Evolutionary conservation across 495 filamentous ascomycete genomes (phyloP).

Genomic region (Aspergillus sparsus): DNA sequence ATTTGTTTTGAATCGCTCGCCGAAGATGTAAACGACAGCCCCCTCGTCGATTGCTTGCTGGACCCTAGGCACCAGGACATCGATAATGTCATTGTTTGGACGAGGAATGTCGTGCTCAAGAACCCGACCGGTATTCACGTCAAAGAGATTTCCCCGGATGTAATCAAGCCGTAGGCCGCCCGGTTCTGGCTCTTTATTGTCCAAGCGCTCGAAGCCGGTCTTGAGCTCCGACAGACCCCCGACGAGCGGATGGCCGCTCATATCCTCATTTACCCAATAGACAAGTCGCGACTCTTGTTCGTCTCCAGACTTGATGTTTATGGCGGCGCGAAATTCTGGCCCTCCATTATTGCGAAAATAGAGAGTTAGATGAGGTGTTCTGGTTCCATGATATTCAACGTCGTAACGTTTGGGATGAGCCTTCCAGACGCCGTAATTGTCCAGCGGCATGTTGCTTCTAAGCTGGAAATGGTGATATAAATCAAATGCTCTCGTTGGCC

Average conservation of each 20-base stretch:
- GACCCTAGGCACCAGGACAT: slow-evolving; percentile 31
- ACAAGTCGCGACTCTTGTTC: slow-evolving; percentile 7
- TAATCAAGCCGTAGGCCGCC: slow-evolving; percentile 30
- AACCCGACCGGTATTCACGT: slow-evolving; percentile 25
- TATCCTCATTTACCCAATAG: slow-evolving; percentile 26
- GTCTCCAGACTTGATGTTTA: slow-evolving; percentile 17
- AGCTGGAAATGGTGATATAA: no score
- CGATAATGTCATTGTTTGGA: slow-evolving; percentile 35
- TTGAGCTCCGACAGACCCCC: slow-evolving; percentile 22
- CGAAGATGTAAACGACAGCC: slow-evolving; percentile 34
- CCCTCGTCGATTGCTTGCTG: slow-evolving; percentile 27
- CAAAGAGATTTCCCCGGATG: slow-evolving; percentile 32
- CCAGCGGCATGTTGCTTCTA: no score
- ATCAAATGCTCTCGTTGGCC: no score
- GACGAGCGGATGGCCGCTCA: slow-evolving; percentile 27
- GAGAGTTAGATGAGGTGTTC: no score
- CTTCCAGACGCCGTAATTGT: no score
- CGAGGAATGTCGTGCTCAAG: slow-evolving; percentile 29
- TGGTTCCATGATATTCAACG: no score
- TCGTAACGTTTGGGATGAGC: no score
- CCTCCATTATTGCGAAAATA: no score
- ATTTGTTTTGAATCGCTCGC: slow-evolving; percentile 22
- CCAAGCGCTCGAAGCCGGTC: slow-evolving; percentile 18
- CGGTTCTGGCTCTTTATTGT: neutral
- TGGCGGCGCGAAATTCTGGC: neutral